A percentile compares a stretch with the other conserved stretches of the same genome.
Conservation (phyloP, 2,329 filamentous ascomycete genomes). For the Ceratocystiopsis sp. region DNA sequence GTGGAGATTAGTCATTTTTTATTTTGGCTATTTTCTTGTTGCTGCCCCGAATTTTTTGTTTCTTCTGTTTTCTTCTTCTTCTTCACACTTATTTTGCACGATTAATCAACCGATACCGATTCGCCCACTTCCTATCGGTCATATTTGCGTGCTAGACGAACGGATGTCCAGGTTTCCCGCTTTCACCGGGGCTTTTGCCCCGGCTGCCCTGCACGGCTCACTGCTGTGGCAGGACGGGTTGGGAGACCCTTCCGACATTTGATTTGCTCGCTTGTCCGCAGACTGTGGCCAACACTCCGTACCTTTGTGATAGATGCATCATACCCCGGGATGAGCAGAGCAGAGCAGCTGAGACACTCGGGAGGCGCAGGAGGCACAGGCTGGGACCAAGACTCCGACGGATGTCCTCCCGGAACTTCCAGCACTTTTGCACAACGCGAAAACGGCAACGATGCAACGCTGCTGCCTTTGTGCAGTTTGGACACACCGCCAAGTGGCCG, state of each 20-base stretch:
- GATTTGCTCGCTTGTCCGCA: not conserved
- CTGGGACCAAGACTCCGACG: no score
- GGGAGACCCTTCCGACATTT: conserved; percentile 7
- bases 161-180: conserved; percentile 6
- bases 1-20: no score
- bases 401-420: no score
- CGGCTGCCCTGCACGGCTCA: conserved; percentile 2
- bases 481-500: not conserved
- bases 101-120: conserved; percentile 43
- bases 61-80: conserved; percentile 8
- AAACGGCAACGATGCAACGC: no score
- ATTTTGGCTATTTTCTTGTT: no score
- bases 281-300: no score
- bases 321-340: no score
- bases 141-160: conserved; percentile 44
- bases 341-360: no score
- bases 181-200: not conserved
- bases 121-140: conserved; percentile 36
- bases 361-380: no score
- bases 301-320: no score
- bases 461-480: not conserved
- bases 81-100: conserved; percentile 33
- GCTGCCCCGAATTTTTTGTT: no score
- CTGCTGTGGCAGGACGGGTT: conserved; percentile 2
- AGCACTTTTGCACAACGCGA: not conserved